phyloP scores from a whole-genome alignment of 2,329 filamentous ascomycete genomes.

The Sporothrix phasma region DNA sequence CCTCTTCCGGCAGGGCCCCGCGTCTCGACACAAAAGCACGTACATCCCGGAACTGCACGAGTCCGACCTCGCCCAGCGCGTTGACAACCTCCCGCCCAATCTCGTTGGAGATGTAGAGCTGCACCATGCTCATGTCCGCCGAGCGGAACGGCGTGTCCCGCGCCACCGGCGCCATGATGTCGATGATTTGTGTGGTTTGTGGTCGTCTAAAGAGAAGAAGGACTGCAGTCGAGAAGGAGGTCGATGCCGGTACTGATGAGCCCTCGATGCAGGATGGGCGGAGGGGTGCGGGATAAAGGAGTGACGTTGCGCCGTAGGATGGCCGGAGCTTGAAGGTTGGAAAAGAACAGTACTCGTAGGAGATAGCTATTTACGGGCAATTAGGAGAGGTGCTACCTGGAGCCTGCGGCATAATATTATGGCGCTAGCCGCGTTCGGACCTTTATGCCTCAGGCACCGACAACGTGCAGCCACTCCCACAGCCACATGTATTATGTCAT shows the following conservation, averaged over 20 bases:
- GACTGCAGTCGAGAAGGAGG: neutral
- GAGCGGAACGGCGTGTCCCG: conserved; percentile 98
- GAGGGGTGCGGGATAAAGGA: neutral
- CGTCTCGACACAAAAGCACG: conserved; percentile 25
- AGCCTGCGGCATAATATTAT: conserved; percentile 19
- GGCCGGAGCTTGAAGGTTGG: conserved; percentile 11
- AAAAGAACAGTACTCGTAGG: conserved; percentile 13
- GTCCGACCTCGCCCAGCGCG: conserved; percentile 86
- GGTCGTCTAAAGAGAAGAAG: neutral
- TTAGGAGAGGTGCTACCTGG: neutral
- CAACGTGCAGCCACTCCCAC: neutral
- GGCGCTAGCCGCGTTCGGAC: conserved; percentile 9
- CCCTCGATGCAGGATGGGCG: neutral
- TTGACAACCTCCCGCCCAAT: conserved; percentile 97
- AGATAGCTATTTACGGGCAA: conserved; percentile 10
- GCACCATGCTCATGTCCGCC: conserved; percentile 99
- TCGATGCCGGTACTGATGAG: neutral
- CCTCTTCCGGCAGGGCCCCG: no score
- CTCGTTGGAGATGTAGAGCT: conserved; percentile 98
- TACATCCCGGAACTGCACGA: conserved; percentile 97
- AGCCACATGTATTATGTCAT: conserved; percentile 1
- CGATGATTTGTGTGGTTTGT: conserved; percentile 8
- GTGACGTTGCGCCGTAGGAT: conserved; percentile 13
- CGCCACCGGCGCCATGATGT: conserved; percentile 51
- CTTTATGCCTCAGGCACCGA: conserved; percentile 17